phyloP scores from a whole-genome alignment of 2,329 filamentous ascomycete genomes.

The Fusarium hostae region DNA sequence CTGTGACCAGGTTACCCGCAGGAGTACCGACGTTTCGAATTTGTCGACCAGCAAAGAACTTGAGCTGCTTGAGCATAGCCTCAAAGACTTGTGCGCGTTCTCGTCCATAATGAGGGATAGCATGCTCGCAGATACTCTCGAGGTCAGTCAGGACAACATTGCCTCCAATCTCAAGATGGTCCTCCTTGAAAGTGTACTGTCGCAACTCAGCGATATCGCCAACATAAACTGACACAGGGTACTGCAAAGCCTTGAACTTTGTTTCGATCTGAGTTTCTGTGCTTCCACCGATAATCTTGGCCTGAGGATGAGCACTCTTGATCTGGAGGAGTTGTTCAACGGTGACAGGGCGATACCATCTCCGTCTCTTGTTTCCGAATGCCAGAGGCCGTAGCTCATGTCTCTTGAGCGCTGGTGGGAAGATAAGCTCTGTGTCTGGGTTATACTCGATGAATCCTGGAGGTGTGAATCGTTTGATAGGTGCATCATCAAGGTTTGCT shows the following conservation, averaged over 20 bases:
- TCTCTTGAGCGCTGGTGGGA: conserved; percentile 85
- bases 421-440: conserved; percentile 93
- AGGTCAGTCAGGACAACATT: conserved; percentile 94
- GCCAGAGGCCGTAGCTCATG: conserved; percentile 83
- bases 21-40: conserved; percentile 98
- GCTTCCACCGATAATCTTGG: conserved; percentile 95
- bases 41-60: conserved; percentile 93
- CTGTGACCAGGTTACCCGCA: conserved; percentile 92
- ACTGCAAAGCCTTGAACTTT: conserved; percentile 96
- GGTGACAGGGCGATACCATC: conserved; percentile 91
- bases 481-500: conserved; percentile 59
- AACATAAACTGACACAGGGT: conserved; percentile 89
- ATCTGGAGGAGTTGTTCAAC: conserved; percentile 90
- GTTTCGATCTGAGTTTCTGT: conserved; percentile 98
- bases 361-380: conserved; percentile 94
- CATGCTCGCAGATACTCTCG: conserved; percentile 83
- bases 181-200: conserved; percentile 81
- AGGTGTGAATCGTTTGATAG: conserved; percentile 78
- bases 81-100: conserved; percentile 80
- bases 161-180: conserved; percentile 89
- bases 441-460: conserved; percentile 96
- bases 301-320: conserved; percentile 83
- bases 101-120: conserved; percentile 80
- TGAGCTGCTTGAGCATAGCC: conserved; percentile 93
- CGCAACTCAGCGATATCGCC: conserved; percentile 92